phyloP scores from a whole-genome alignment of 257 asterid species.

The Petunia secreta region DNA sequence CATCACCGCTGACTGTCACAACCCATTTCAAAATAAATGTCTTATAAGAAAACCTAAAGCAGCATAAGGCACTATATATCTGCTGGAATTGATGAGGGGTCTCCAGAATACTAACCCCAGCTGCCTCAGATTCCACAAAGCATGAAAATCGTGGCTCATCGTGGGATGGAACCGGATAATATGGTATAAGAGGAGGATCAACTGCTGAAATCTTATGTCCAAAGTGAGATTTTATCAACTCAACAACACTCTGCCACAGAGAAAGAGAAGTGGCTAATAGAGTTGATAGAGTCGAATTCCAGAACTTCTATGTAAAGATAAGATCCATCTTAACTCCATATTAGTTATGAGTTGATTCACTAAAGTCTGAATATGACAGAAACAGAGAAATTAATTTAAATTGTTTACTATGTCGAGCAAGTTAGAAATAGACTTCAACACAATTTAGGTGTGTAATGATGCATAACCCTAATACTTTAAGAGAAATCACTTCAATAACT shows the following conservation, averaged over 20 bases:
- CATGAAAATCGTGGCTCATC: conserved; percentile 85
- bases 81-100: conserved; percentile 29
- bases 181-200: conserved; percentile 68
- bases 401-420: conserved; percentile 1
- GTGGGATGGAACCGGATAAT: conserved; percentile 77
- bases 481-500: conserved; percentile 21
- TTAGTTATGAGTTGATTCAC: conserved; percentile 1
- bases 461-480: conserved; percentile 2
- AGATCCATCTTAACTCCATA: conserved; percentile 7
- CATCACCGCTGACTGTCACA: conserved; percentile 93
- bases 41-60: conserved; percentile 17
- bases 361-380: not conserved
- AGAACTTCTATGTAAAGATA: not conserved
- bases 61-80: not conserved
- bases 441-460: conserved; percentile 7
- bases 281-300: conserved; percentile 6
- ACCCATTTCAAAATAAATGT: conserved; percentile 34
- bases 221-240: conserved; percentile 82
- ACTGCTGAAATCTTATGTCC: conserved; percentile 59
- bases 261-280: conserved; percentile 26
- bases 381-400: conserved; percentile 19
- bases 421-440: not conserved
- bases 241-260: conserved; percentile 70
- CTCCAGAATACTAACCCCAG: conserved; percentile 66
- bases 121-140: conserved; percentile 90